phyloP scores from a whole-genome alignment of 1,284 basidiomycete genomes.

The Ceraceosorus guamensis region DNA sequence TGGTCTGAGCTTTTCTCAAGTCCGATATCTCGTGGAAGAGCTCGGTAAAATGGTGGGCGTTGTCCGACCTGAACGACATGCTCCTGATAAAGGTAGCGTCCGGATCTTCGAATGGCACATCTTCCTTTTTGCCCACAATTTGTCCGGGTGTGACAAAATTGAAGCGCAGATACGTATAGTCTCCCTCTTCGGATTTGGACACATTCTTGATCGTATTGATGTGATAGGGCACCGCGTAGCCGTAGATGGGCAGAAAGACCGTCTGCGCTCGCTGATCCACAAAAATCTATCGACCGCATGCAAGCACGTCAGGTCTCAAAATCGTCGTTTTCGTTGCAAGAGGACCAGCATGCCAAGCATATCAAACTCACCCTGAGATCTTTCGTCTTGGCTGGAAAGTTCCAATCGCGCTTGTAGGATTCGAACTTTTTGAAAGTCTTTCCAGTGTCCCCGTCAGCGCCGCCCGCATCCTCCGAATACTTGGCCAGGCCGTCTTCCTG shows the following conservation, averaged over 20 bases:
- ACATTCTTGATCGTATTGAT: constrained; percentile 98
- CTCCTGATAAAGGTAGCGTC: constrained; percentile 95
- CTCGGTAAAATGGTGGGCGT: constrained; percentile 78
- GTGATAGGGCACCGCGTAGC: constrained; percentile 94
- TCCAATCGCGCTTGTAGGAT: constrained; percentile 89
- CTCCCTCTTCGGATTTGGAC: constrained; percentile 93
- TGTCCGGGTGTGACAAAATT: constrained; percentile 99
- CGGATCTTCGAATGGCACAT: constrained; percentile 97
- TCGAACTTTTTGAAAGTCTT: constrained; percentile 83
- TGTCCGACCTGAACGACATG: constrained; percentile 83
- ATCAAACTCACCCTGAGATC: constrained; percentile 19
- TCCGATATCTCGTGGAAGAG: constrained; percentile 88
- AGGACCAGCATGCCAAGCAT: background rate
- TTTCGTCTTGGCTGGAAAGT: constrained; percentile 59
- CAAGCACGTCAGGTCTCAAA: background rate
- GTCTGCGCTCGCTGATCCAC: constrained; percentile 86
- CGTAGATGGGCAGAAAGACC: constrained; percentile 84
- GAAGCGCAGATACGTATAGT: constrained; percentile 87
- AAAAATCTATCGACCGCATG: constrained; percentile 59
- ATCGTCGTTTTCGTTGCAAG: background rate
- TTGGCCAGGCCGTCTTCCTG: constrained; percentile 76
- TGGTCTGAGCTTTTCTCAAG: constrained; percentile 91
- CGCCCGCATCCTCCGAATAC: constrained; percentile 58
- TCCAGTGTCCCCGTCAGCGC: constrained; percentile 56
- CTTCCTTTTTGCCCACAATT: constrained; percentile 95